Conservation (phyloP, 2,329 filamentous ascomycete species). For the Penicillium occitanis region DNA sequence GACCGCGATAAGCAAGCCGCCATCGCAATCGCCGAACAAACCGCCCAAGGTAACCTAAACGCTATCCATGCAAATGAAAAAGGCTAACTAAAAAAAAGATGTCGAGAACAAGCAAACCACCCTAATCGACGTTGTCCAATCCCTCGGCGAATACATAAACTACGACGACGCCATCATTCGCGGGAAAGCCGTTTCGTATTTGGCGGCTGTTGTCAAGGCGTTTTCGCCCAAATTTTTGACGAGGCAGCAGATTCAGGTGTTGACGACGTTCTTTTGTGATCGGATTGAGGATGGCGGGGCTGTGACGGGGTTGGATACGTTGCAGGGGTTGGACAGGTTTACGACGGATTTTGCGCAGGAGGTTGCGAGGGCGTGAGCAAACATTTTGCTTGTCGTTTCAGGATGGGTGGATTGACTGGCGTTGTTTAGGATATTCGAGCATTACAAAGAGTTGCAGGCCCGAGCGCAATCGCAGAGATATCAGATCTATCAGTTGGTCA, state of each 20-base stretch:
- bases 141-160: conserved; percentile 66
- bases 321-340: conserved; percentile 62
- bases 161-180: conserved; percentile 62
- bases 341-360: conserved; percentile 56
- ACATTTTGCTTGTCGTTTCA: no score
- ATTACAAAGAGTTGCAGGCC: conserved; percentile 59
- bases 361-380: conserved; percentile 51
- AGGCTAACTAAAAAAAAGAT: conserved; percentile 39
- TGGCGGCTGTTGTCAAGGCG: conserved; percentile 46
- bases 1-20: conserved; percentile 50
- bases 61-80: no score
- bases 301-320: conserved; percentile 57
- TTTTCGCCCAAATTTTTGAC: conserved; percentile 57
- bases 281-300: conserved; percentile 64
- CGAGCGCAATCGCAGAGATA: conserved; percentile 66
- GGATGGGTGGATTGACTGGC: not conserved
- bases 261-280: conserved; percentile 65
- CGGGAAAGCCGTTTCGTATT: conserved; percentile 55
- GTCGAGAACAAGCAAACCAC: conserved; percentile 61
- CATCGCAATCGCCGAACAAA: conserved; percentile 44
- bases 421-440: conserved; percentile 46
- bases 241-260: conserved; percentile 61
- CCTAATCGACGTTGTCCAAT: conserved; percentile 62
- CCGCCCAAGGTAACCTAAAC: conserved; percentile 44
- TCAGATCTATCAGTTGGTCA: conserved; percentile 61